These are phyloP conservation scores for Blepharisma undulans DNA, from an alignment of 169 alveolate genomes.

Conservation along the genomic window DNA sequence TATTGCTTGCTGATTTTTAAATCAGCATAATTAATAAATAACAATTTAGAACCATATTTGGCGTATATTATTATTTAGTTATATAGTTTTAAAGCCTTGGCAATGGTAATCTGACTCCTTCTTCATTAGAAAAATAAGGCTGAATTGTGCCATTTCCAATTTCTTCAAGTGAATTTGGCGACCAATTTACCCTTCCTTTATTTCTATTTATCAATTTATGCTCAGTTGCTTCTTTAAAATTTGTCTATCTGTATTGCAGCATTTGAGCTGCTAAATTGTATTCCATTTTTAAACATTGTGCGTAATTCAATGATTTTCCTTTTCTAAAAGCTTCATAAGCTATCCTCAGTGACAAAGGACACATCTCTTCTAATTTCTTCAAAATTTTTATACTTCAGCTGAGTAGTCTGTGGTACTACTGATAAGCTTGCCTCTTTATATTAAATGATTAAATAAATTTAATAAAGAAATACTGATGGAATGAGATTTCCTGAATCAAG, in stretches of 20 bases:
- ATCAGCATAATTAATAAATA: no score
- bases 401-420: constrained; percentile 76
- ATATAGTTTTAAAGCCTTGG: no score
- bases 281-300: neutral
- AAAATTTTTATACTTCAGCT: constrained; percentile 52
- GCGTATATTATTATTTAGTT: no score
- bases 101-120: no score
- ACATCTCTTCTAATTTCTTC: constrained; percentile 36
- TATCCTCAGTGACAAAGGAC: constrained; percentile 67
- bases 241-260: neutral
- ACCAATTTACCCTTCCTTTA: neutral
- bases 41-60: no score
- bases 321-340: constrained; percentile 65
- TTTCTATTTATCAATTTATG: neutral
- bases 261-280: constrained; percentile 8
- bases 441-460: no score
- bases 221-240: neutral
- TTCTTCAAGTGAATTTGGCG: neutral
- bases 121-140: neutral
- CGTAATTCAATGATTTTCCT: constrained; percentile 48
- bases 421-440: no score
- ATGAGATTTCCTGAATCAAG: neutral
- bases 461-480: constrained; percentile 21
- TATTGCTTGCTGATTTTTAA: no score
- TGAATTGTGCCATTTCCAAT: neutral